phyloP scores from a whole-genome alignment of 2,329 filamentous ascomycete species.

The Corynespora cassiicola region DNA sequence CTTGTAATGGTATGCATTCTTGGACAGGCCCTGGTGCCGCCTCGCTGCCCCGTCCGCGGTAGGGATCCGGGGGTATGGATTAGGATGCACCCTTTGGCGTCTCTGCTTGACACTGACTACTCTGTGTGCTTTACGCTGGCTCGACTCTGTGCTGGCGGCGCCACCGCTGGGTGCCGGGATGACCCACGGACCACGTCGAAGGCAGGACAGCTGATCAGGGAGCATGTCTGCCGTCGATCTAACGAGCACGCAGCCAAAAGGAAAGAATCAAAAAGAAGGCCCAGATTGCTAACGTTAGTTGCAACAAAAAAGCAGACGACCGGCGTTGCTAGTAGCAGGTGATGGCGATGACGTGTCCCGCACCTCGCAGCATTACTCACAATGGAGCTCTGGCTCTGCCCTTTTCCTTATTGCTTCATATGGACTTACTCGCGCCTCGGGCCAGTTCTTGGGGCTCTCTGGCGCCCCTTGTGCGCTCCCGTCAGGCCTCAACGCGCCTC shows the following conservation, averaged over 20 bases:
- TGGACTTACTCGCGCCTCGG: constrained; percentile 26
- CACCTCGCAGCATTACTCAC: constrained; percentile 30
- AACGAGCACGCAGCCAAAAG: constrained; percentile 34
- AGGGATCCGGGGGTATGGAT: constrained; percentile 44
- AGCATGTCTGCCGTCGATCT: constrained; percentile 35
- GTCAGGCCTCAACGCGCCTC: constrained; percentile 37
- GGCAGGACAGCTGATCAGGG: constrained; percentile 38
- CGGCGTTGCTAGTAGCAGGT: constrained; percentile 16
- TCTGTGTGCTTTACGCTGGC: constrained; percentile 35
- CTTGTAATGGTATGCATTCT: constrained; percentile 41
- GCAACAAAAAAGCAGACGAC: constrained; percentile 34
- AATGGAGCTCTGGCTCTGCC: constrained; percentile 22
- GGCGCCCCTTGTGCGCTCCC: constrained; percentile 26
- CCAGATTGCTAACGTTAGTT: constrained; percentile 33
- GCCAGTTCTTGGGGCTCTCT: constrained; percentile 34
- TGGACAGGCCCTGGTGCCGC: constrained; percentile 22
- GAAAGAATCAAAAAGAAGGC: constrained; percentile 30
- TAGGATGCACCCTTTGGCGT: constrained; percentile 34
- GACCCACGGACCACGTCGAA: constrained; percentile 39
- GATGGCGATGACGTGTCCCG: constrained; percentile 42
- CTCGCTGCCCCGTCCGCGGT: constrained; percentile 28
- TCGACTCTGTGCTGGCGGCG: constrained; percentile 42
- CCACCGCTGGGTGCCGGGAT: constrained; percentile 33
- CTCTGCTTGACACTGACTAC: constrained; percentile 38
- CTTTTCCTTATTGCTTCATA: constrained; percentile 29